Conservation (phyloP, 495 filamentous ascomycete species). For the Penicillium ochrochloron region DNA sequence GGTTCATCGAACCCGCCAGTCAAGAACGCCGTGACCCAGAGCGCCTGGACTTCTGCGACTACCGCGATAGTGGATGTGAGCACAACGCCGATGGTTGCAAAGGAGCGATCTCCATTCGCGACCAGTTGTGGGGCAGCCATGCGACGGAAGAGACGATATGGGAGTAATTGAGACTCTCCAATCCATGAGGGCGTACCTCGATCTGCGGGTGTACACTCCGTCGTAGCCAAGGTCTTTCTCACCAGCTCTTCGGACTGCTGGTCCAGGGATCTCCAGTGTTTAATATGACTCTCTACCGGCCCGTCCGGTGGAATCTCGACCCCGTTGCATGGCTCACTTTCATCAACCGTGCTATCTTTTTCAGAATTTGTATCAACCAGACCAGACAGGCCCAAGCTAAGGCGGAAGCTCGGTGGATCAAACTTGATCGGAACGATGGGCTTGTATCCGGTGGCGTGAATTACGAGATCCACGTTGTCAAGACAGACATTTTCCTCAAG, state of each 20-base stretch:
- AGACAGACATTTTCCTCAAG: conserved; percentile 22
- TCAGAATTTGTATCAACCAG: not conserved
- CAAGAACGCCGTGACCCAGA: conserved; percentile 70
- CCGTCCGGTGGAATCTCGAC: conserved; percentile 8
- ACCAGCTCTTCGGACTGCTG: conserved; percentile 12
- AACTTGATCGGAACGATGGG: conserved; percentile 63
- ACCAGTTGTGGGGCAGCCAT: conserved; percentile 50
- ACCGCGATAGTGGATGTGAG: conserved; percentile 59
- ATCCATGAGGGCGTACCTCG: conserved; percentile 20
- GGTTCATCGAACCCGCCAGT: conserved; percentile 29
- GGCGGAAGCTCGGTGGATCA: conserved; percentile 35
- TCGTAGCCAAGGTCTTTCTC: conserved; percentile 14
- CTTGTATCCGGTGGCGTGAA: conserved; percentile 57
- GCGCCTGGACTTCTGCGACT: conserved; percentile 64
- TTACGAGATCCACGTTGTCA: conserved; percentile 49
- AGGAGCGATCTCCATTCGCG: conserved; percentile 61
- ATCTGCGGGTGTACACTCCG: conserved; percentile 17
- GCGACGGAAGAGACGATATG: conserved; percentile 62
- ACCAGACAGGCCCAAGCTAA: conserved; percentile 26
- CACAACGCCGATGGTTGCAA: conserved; percentile 63
- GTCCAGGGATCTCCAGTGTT: conserved; percentile 31
- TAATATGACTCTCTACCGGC: not conserved
- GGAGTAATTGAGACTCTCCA: conserved; percentile 24
- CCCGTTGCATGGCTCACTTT: not conserved
- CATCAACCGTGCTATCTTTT: not conserved